phyloP scores from a whole-genome alignment of 106 monocot genomes.

The Gastrodia elata region DNA sequence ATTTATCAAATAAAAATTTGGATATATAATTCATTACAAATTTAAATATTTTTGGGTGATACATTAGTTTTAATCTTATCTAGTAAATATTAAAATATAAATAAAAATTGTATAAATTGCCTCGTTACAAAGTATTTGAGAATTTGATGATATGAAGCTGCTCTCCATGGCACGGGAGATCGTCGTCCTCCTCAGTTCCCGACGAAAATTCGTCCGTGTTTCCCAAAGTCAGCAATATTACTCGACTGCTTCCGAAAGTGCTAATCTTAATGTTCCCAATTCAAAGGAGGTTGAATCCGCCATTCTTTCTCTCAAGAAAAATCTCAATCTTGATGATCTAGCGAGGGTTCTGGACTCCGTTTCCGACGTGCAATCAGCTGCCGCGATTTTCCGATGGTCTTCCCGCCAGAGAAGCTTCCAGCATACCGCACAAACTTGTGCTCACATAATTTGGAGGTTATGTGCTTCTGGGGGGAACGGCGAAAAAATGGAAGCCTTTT shows the following conservation, averaged over 20 bases:
- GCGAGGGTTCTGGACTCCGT: slow-evolving; percentile 18
- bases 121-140: no score
- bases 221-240: neutral
- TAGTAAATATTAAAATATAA: no score
- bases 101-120: no score
- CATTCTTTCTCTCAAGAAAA: slow-evolving; percentile 19
- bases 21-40: no score
- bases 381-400: slow-evolving; percentile 25
- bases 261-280: slow-evolving; percentile 2
- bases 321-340: slow-evolving; percentile 20
- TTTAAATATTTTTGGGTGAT: no score
- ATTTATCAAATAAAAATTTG: no score
- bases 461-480: slow-evolving; percentile 18
- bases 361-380: slow-evolving; percentile 14
- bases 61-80: no score
- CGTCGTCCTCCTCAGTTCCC: slow-evolving; percentile 1
- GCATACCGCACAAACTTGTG: slow-evolving; percentile 18
- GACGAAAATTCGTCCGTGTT: neutral
- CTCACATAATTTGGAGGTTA: slow-evolving; percentile 18
- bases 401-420: slow-evolving; percentile 26
- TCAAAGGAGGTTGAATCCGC: slow-evolving; percentile 9
- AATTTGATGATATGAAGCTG: neutral
- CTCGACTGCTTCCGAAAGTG: neutral
- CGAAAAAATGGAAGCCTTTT: slow-evolving; percentile 20
- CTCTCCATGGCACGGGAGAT: slow-evolving; percentile 3